phyloP scores from a whole-genome alignment of 345 rosid genomes.

The Lenwebbia sp. region DNA sequence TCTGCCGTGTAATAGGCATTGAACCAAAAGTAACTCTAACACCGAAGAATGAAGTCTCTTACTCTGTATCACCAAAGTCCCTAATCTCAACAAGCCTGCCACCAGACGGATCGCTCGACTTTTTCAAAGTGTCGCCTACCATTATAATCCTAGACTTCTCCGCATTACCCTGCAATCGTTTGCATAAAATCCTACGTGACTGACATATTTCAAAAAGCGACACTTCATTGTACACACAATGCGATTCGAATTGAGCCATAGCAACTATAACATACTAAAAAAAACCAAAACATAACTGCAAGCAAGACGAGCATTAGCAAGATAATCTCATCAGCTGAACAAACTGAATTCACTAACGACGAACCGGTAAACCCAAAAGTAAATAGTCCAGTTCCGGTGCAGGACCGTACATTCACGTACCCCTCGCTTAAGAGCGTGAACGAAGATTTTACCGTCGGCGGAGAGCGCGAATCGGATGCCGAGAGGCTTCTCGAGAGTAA shows the following conservation, averaged over 20 bases:
- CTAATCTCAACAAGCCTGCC: conserved; percentile 38
- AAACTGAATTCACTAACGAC: background rate
- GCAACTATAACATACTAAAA: background rate
- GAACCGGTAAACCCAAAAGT: background rate
- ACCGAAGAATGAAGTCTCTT: conserved; percentile 7
- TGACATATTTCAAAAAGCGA: background rate
- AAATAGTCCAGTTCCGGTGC: background rate
- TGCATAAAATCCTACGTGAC: background rate
- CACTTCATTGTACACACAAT: background rate
- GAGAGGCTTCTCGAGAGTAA: conserved; percentile 72
- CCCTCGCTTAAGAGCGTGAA: conserved; percentile 75
- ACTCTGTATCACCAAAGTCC: conserved; percentile 57
- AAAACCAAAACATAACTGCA: background rate
- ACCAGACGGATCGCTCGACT: conserved; percentile 46
- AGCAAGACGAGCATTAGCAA: background rate
- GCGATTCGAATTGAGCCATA: background rate
- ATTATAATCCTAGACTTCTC: conserved; percentile 83
- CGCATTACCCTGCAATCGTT: conserved; percentile 55
- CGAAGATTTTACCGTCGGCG: conserved; percentile 62
- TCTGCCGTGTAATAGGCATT: background rate
- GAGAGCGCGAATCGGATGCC: conserved; percentile 79
- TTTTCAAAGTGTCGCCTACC: conserved; percentile 85
- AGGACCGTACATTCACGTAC: conserved; percentile 14
- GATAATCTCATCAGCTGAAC: background rate
- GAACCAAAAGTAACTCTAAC: background rate